These are phyloP conservation scores for Domatiomyces catenatus DNA, from an alignment of 2,329 filamentous ascomycete genomes.

Conservation along the genomic window DNA sequence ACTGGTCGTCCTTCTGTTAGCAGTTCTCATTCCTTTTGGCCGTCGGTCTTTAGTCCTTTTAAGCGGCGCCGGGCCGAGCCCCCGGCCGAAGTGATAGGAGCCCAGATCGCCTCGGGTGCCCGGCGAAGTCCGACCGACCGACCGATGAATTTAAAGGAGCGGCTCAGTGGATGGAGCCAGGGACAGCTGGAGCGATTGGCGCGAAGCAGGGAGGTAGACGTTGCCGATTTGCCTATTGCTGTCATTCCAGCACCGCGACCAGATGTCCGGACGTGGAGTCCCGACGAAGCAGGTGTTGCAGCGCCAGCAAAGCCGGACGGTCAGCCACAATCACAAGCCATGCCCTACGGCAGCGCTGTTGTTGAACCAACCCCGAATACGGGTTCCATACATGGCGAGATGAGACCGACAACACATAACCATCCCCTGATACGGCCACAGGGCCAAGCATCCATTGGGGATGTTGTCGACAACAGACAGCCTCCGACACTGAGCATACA, in stretches of 20 bases:
- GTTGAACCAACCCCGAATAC: too few species aligned
- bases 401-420: neutral
- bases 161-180: conserved; percentile 34
- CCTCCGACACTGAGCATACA: neutral
- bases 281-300: conserved; percentile 20
- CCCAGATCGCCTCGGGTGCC: conserved; percentile 32
- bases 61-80: conserved; percentile 42
- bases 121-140: conserved; percentile 13
- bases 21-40: conserved; percentile 25
- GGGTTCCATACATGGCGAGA: too few species aligned
- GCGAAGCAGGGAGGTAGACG: conserved; percentile 22
- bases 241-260: conserved; percentile 45
- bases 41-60: conserved; percentile 41
- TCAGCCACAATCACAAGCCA: neutral
- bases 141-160: conserved; percentile 27
- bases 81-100: conserved; percentile 44
- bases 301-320: neutral
- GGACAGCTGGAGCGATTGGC: conserved; percentile 32
- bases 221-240: conserved; percentile 39
- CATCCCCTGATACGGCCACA: neutral
- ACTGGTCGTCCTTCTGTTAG: neutral
- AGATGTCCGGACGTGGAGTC: conserved; percentile 40
- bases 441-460: neutral
- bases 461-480: neutral
- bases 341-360: too few species aligned